Evolutionary conservation across 176 grass and related monocot species (phyloP), one percentile per base, ranked within the genome.

Genomic region (Zea luxurians): DNA sequence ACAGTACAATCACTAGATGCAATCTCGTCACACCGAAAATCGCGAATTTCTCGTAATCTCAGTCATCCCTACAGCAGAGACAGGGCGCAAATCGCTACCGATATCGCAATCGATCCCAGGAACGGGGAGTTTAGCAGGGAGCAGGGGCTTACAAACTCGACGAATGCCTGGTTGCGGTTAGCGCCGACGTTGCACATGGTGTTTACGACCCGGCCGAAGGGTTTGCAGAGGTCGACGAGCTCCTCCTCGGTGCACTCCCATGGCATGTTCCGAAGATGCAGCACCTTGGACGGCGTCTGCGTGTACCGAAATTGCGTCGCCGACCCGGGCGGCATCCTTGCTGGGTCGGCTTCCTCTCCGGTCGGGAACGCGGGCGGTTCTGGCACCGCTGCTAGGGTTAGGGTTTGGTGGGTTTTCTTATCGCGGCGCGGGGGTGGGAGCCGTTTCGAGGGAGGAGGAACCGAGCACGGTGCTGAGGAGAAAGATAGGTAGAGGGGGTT

Each of bases 201-300:
- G 71, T 98, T 98, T 44, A 98, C 87, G 57, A 98, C 85, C 83
- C 82, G 86, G 18, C 95, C 95, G 57, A 98, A 94, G 68, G 95
- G 89, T 43, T 90, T 88, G 85, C 95, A 98, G 71, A 98, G 89
- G 40, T 88, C 83, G 75, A 98, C 74, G 66, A 98, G 91, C 87
- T 98, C 95, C 89, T 92, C 95, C 75, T 94, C 95, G 13, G 89
- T 85, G 87, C 95, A 90, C 57, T 98, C 95, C 92, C 92, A 98
- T 37, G 95, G 95, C 87, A 98, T 89, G 74, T 98, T 98, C 68
- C 95, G 91, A 61, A 98, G 87, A 85, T 98, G 95, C 57, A 98
- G 87, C 72, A 98, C 95, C 92, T 98, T 98, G 54, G 95, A 98
- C 16, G 95, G 95, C 77, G 95, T 92, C 78, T 98, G 95, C 65